These are phyloP conservation scores for Fraxinus xanthoxyloides DNA, from an alignment of 305 asterid genomes.

Conservation along the genomic window DNA sequence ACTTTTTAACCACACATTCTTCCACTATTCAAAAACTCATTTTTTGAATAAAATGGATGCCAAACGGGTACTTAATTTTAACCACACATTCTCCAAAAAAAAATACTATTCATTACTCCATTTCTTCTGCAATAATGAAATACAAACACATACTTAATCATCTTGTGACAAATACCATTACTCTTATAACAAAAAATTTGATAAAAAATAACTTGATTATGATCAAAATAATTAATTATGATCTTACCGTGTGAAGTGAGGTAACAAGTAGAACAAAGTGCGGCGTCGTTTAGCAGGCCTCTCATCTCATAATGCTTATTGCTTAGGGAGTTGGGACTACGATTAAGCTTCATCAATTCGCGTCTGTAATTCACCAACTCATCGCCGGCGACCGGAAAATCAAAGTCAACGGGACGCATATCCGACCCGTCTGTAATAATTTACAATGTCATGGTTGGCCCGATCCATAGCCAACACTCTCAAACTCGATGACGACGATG, in stretches of 20 bases:
- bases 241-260: not conserved
- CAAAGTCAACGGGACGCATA: not conserved
- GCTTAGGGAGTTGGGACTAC: not conserved
- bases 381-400: constrained; percentile 37
- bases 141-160: too few relatives aligned
- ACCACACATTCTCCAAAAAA: too few relatives aligned
- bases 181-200: not conserved
- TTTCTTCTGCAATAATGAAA: too few relatives aligned
- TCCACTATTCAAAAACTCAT: too few relatives aligned
- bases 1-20: too few relatives aligned
- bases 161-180: not conserved
- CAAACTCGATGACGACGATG: constrained; percentile 56
- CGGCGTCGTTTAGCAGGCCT: not conserved
- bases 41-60: too few relatives aligned
- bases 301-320: not conserved
- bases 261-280: not conserved
- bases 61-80: too few relatives aligned
- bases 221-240: not conserved
- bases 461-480: constrained; percentile 93
- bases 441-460: constrained; percentile 86
- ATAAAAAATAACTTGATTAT: not conserved
- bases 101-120: too few relatives aligned
- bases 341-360: constrained; percentile 16
- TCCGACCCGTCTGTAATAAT: not conserved
- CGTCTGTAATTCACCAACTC: constrained; percentile 23